phyloP scores from a whole-genome alignment of 345 rosid species.

The Eucalyptus marginata region DNA sequence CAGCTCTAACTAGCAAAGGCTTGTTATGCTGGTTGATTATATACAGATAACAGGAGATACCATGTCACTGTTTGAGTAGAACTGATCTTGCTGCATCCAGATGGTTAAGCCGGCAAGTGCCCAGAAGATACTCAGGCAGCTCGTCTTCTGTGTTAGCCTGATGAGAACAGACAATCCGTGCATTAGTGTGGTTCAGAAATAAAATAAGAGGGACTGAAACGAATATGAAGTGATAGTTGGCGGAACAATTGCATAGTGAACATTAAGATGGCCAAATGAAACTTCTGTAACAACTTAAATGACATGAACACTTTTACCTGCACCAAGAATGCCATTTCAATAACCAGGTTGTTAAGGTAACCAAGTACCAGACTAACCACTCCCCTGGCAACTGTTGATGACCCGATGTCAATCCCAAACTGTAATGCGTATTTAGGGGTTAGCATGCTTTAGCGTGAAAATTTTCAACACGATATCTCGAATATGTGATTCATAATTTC shows the following conservation, averaged over 20 bases:
- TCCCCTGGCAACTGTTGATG: conserved; percentile 94
- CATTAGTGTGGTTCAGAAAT: neutral
- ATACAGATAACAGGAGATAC: neutral
- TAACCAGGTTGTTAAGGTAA: conserved; percentile 84
- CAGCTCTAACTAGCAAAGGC: neutral
- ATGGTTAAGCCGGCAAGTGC: conserved; percentile 85
- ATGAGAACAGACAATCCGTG: neutral
- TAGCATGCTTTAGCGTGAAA: neutral
- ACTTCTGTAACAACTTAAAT: no score
- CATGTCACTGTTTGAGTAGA: conserved; percentile 18
- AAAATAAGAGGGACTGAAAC: neutral
- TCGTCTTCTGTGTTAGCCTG: conserved; percentile 89
- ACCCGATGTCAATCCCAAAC: conserved; percentile 92
- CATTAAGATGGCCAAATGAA: neutral
- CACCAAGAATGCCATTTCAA: conserved; percentile 89
- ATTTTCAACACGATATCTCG: neutral
- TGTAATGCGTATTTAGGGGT: conserved; percentile 12
- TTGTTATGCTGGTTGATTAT: neutral
- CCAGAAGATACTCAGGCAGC: conserved; percentile 86
- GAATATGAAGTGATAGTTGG: neutral
- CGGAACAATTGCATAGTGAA: neutral
- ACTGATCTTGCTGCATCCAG: conserved; percentile 66
- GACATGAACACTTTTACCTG: conserved; percentile 41
- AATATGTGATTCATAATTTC: neutral
- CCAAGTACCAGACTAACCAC: conserved; percentile 96